Evolutionary conservation across 2,329 filamentous ascomycete genomes (phyloP).

Genomic region (Alternaria metachromatica): DNA sequence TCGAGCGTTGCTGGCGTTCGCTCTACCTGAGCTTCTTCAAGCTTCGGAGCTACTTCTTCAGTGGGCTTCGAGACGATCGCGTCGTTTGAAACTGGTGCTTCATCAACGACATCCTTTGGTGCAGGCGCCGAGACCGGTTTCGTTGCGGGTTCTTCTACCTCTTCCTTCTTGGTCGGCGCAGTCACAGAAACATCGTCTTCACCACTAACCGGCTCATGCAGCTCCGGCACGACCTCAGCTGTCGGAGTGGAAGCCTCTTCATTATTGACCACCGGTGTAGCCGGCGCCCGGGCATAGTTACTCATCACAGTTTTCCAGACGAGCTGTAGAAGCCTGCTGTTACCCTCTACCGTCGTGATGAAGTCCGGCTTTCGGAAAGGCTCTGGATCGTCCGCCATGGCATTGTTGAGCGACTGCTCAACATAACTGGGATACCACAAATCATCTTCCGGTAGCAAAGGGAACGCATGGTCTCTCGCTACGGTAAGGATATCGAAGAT

Average conservation of each 20-base stretch:
- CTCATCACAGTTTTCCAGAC: conserved; percentile 40
- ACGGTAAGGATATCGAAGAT: conserved; percentile 31
- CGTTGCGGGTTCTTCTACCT: not conserved
- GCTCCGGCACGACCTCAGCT: not conserved
- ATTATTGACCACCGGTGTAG: not conserved
- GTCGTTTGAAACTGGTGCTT: not conserved
- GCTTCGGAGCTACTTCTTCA: not conserved
- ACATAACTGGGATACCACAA: conserved; percentile 34
- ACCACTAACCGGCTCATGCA: not conserved
- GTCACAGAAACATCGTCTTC: not conserved
- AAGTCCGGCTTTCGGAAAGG: conserved; percentile 33
- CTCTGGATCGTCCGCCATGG: conserved; percentile 26
- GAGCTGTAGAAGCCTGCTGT: conserved; percentile 33
- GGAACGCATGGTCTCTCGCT: conserved; percentile 31
- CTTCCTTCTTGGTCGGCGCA: not conserved
- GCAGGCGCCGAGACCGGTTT: not conserved
- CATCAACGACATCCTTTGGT: not conserved
- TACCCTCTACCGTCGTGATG: conserved; percentile 33
- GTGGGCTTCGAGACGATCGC: not conserved
- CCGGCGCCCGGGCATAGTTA: conserved; percentile 13
- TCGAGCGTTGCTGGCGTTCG: conserved; percentile 9
- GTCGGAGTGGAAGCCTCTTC: conserved; percentile 2
- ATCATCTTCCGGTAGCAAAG: conserved; percentile 30
- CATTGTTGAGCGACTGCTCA: conserved; percentile 25
- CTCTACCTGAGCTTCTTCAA: conserved; percentile 5